A percentile compares a stretch with the other conserved stretches of the same genome.
Evolutionary conservation across 106 monocot species (phyloP).

Genomic region (Acorus calamus): DNA sequence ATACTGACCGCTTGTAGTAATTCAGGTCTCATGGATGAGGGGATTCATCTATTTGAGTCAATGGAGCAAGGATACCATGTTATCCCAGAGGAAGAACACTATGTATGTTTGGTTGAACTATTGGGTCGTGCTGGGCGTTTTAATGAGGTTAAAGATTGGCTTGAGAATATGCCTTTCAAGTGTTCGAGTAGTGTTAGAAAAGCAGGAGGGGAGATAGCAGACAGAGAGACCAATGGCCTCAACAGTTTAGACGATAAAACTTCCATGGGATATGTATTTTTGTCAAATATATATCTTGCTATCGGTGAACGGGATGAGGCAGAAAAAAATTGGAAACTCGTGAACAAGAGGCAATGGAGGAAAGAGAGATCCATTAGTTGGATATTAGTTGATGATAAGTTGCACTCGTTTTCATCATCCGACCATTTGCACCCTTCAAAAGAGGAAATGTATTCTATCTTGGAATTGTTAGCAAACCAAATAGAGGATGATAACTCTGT

Average conservation of each 20-base stretch:
- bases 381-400: constrained; percentile 29
- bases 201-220: constrained; percentile 15
- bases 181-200: constrained; percentile 24
- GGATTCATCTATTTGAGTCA: constrained; percentile 37
- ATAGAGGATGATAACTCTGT: constrained; percentile 21
- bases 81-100: constrained; percentile 45
- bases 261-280: constrained; percentile 31
- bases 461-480: constrained; percentile 14
- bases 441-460: constrained; percentile 6
- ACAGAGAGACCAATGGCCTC: constrained; percentile 3
- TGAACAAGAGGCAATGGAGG: constrained; percentile 34
- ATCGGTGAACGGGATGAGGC: constrained; percentile 33
- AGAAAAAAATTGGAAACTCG: constrained; percentile 30
- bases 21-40: constrained; percentile 55
- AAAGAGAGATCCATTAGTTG: constrained; percentile 46
- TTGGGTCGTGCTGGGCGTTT: constrained; percentile 43
- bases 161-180: constrained; percentile 29
- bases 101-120: constrained; percentile 64
- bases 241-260: constrained; percentile 23
- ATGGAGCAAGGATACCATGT: constrained; percentile 42
- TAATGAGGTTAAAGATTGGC: constrained; percentile 41
- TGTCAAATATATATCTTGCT: constrained; percentile 44
- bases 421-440: constrained; percentile 19
- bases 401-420: constrained; percentile 23
- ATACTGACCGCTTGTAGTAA: constrained; percentile 60